A percentile compares a stretch with the other conserved stretches of the same genome.
These are phyloP conservation scores for Fusarium sulawesiense DNA, from an alignment of 2,329 filamentous ascomycete species.

Conservation along the genomic window DNA sequence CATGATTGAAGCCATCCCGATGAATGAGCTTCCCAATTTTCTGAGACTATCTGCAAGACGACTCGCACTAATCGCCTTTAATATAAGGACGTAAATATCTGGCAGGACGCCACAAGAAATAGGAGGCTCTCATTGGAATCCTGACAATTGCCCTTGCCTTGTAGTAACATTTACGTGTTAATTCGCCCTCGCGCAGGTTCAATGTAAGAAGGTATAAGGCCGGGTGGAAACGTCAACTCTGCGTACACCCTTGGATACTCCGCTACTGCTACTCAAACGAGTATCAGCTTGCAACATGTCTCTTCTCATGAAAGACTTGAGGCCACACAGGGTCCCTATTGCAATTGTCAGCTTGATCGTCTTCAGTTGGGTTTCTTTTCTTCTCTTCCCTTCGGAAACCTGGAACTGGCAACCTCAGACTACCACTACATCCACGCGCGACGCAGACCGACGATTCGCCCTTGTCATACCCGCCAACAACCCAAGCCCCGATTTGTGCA, in stretches of 20 bases:
- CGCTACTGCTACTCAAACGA: neutral
- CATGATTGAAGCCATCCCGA: neutral
- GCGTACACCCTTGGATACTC: neutral
- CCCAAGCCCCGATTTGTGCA: constrained; percentile 12
- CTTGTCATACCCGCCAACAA: constrained; percentile 6
- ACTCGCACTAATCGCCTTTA: neutral
- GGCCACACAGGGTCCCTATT: neutral
- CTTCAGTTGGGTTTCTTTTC: neutral
- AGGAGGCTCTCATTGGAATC: neutral
- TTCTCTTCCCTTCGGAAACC: neutral
- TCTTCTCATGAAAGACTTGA: too few species aligned
- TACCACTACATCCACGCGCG: neutral
- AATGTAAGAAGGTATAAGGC: neutral
- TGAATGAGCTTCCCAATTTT: neutral
- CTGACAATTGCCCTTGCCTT: neutral
- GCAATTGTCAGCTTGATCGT: neutral
- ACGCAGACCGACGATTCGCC: constrained; percentile 10
- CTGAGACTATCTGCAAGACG: neutral
- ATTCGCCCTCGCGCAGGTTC: too few species aligned
- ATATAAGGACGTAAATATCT: neutral
- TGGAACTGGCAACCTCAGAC: neutral
- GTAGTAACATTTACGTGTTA: neutral
- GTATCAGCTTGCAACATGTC: neutral
- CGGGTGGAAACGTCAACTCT: neutral
- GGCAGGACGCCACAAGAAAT: neutral